Evolutionary conservation across 441 rosid species (phyloP).

Genomic region (Eutrema salsugineum): DNA sequence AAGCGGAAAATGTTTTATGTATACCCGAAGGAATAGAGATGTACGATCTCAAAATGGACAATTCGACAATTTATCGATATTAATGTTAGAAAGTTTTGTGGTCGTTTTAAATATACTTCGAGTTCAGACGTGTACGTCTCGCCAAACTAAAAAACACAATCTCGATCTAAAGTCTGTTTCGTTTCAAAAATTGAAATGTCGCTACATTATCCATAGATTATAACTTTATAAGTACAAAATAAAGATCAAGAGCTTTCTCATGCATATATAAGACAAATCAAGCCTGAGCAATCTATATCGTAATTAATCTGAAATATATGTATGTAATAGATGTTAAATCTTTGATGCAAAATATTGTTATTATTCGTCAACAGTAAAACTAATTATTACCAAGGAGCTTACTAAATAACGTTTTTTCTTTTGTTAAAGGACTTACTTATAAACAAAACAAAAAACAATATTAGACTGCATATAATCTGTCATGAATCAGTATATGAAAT

Average conservation of each 20-base stretch:
- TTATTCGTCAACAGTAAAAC: neutral
- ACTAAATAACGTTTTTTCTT: too few relatives aligned
- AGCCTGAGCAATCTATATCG: neutral
- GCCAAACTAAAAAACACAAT: neutral
- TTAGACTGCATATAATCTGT: neutral
- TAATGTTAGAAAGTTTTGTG: conserved; percentile 2
- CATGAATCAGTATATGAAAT: neutral
- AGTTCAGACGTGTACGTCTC: conserved; percentile 15
- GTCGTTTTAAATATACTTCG: conserved; percentile 8
- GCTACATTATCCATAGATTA: neutral
- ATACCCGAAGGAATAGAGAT: conserved; percentile 15
- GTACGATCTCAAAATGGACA: conserved; percentile 25
- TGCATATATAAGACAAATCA: neutral
- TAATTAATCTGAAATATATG: neutral
- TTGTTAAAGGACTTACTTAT: too few relatives aligned
- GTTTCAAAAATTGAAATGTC: neutral
- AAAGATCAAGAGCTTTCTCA: conserved; percentile 3
- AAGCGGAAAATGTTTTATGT: conserved; percentile 9
- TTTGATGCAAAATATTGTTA: neutral
- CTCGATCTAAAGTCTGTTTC: conserved; percentile 4
- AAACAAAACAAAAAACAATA: too few relatives aligned
- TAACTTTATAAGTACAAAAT: too few relatives aligned
- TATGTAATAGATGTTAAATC: neutral
- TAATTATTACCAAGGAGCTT: too few relatives aligned
- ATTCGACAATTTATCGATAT: conserved; percentile 1